Base-by-base conservation (phyloP, 2,329 filamentous ascomycete genomes). In the Penicillium brevicompactum region DNA sequence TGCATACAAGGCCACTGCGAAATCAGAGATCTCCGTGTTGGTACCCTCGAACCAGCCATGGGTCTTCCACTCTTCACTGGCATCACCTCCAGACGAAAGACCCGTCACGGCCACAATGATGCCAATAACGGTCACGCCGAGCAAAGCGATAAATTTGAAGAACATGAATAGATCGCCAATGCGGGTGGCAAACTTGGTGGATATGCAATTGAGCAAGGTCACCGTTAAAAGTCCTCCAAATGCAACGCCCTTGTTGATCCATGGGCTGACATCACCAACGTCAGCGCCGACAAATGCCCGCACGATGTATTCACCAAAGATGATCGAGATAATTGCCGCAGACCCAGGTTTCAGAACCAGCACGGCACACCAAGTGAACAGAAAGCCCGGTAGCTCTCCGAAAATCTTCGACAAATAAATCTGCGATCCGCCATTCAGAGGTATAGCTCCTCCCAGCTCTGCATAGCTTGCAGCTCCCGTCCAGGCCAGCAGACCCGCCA, bases 251-350 rank as follows among this genome's bases (percentile, higher is more conserved):
- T 97, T 99, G 79, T 90, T 92, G 68, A 97, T 84, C 92, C 93
- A 97, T 1, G 87, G 84, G 68, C 85, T 94, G 52, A 92, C 83
- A 22, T 86, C 86, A 67, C 90, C 87, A 2, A 90, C 90, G 55
- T 96, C 91, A n/a, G 92, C 87, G 8, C 92, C 92, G 55, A 96
- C 88, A 42, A 89, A 83, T 13, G 92, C 92, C 45, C 92, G 84
- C 50, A 97, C 91, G n/a, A 96, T 79, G 70, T 99, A 99, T 76
- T 99, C 94, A 42, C 94, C 94, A 80, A 97, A 97, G 68, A 99
- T 97, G 64, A 99, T 97, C 62, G 93, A 84, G 61, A 99, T 91
- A 70, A 99, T 99, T 58, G 94, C 94, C 9, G 92, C 88, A 38
- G 90, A 90, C 2, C 94, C 94, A 0, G 94, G 94, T 76, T 97